Percentiles rank a stretch among this genome's conserved stretches.
phyloP scores from a whole-genome alignment of 371 early-diverging fungal genomes.

The Caulochytrium protostelioides region DNA sequence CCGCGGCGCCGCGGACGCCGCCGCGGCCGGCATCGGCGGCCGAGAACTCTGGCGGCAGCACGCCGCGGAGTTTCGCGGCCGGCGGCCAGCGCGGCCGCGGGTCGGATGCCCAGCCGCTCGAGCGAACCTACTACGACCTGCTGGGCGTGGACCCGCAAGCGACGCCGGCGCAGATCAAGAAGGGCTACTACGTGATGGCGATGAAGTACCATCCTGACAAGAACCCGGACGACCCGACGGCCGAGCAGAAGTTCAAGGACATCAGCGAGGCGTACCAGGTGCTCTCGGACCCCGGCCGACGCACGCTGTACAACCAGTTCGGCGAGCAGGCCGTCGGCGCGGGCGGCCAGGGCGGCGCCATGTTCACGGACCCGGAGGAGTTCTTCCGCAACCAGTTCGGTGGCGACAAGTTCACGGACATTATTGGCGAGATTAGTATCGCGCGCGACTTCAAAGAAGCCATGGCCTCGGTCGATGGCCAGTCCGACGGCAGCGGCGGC shows the following conservation, averaged over 20 bases:
- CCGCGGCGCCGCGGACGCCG: no score
- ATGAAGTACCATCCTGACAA: constrained; percentile 25
- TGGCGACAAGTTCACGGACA: constrained; percentile 79
- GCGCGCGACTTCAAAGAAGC: constrained; percentile 70
- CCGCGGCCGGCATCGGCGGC: no score
- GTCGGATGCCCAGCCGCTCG: no score
- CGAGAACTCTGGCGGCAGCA: no score
- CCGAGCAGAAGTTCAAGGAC: constrained; percentile 14
- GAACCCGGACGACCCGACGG: constrained; percentile 7
- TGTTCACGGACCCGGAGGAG: constrained; percentile 70
- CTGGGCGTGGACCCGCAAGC: constrained; percentile 15
- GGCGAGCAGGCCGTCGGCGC: constrained; percentile 6
- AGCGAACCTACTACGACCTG: no score
- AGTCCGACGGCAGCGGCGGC: constrained; percentile 26
- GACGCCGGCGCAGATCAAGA: constrained; percentile 18
- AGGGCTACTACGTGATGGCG: constrained; percentile 17
- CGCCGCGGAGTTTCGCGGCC: no score
- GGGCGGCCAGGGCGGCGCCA: no score
- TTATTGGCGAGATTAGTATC: constrained; percentile 91
- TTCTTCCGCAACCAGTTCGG: constrained; percentile 90
- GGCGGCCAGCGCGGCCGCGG: no score
- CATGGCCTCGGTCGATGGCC: no score
- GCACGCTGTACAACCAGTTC: constrained; percentile 6
- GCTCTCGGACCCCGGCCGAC: constrained; percentile 13
- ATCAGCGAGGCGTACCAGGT: constrained; percentile 25